Base-by-base conservation (phyloP, 768 basidiomycete species). In the Auriculariales sp. region DNA sequence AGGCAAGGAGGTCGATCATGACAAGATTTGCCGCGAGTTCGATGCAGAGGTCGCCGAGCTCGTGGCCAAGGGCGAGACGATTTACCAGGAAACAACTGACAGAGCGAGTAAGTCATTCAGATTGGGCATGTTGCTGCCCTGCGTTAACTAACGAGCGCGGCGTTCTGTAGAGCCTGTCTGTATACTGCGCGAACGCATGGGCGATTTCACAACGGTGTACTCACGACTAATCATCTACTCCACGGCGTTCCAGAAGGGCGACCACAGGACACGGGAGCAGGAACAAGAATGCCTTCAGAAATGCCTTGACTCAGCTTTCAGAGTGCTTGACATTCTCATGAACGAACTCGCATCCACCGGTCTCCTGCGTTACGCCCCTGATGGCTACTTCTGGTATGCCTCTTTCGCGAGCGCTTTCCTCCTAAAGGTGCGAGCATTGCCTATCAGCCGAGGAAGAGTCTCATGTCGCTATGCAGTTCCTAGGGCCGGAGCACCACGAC, bases 391-490 rank as follows among this genome's bases (percentile, higher is more conserved):
- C 48, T 55, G 61, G 14, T 62, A 63, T 33, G 57, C 76, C 10
- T 69, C 78, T 4, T 81, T 78, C 56, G 77, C 77, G 4, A 70
- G 76, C 3, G 77, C 77, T 2, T 78, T 78, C 56, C 62, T 81
- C 19, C 65, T 79, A 45, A 78, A 79, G 61, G 78, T 80, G 49
- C 49, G 35, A 6, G 35, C 15, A n/a, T 15, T 15, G 34, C 22
- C n/a, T 36, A 5, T 36, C 9, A n/a, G n/a, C n/a, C n/a, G n/a
- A n/a, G n/a, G n/a, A n/a, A n/a, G n/a, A n/a, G n/a, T n/a, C n/a
- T n/a, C n/a, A n/a, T n/a, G n/a, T n/a, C n/a, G n/a, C n/a, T n/a
- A n/a, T 15, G 15, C 14, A 36, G 39, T 44, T 44, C 39, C 19
- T 44, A 12, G 39, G 39, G 14, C 39, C 39, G 22, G 39, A 44